A percentile compares a stretch with the other conserved stretches of the same genome.
These are phyloP conservation scores for Fusarium citri DNA, from an alignment of 2,329 filamentous ascomycete species.

Conservation along the genomic window DNA sequence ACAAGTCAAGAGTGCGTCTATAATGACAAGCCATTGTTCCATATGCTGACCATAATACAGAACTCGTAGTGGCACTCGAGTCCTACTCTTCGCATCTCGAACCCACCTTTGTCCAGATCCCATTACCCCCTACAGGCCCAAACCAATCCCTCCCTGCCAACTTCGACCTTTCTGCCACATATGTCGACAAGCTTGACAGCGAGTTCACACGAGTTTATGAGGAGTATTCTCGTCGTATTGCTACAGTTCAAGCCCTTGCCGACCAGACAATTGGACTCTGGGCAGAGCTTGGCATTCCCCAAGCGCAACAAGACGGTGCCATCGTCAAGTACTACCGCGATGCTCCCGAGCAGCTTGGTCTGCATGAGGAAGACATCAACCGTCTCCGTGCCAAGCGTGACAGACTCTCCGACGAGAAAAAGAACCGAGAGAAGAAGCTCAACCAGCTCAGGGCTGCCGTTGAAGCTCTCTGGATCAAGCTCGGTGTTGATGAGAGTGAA, in stretches of 20 bases:
- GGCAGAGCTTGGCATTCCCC: conserved; percentile 94
- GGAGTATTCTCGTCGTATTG: conserved; percentile 88
- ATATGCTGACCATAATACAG: conserved; percentile 57
- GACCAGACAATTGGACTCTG: conserved; percentile 94
- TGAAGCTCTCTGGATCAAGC: conserved; percentile 88
- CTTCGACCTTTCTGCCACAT: conserved; percentile 92
- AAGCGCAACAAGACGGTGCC: conserved; percentile 87
- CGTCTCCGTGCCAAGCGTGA: conserved; percentile 80
- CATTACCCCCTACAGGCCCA: conserved; percentile 83
- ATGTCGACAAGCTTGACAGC: conserved; percentile 85
- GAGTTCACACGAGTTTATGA: conserved; percentile 97
- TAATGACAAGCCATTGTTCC: background rate
- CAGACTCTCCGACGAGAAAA: conserved; percentile 89
- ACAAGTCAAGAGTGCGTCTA: conserved; percentile 85
- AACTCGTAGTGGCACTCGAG: conserved; percentile 91
- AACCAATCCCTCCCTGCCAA: conserved; percentile 81
- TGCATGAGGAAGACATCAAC: conserved; percentile 87
- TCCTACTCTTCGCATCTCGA: conserved; percentile 98
- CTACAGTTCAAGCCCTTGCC: conserved; percentile 77
- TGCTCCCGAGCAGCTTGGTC: conserved; percentile 90
- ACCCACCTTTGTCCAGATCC: conserved; percentile 84
- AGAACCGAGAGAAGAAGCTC: conserved; percentile 79
- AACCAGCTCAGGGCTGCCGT: conserved; percentile 81
- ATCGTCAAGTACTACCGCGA: conserved; percentile 93
- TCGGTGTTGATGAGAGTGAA: conserved; percentile 84